Conservation (phyloP, 768 basidiomycete genomes). For the Hygrocybe coccinea region DNA sequence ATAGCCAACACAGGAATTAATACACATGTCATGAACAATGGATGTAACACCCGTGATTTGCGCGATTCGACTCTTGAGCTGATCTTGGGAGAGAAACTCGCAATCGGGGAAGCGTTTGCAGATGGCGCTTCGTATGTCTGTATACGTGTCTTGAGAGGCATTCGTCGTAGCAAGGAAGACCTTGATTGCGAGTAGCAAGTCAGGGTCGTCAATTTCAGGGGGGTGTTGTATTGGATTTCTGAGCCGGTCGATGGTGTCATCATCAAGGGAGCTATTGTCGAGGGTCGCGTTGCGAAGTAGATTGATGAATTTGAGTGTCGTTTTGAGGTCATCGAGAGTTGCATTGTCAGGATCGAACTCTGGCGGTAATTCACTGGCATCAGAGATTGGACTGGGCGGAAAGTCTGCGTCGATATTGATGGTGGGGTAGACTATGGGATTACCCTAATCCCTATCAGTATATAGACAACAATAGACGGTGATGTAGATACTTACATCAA, state of each 20-base stretch:
- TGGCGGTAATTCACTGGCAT: neutral
- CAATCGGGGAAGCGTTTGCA: neutral
- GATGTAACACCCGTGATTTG: constrained; percentile 29
- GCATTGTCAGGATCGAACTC: neutral
- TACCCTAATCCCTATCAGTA: neutral
- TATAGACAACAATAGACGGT: neutral
- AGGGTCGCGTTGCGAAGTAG: neutral
- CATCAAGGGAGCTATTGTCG: neutral
- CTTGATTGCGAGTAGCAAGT: constrained; percentile 28
- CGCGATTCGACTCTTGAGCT: constrained; percentile 11
- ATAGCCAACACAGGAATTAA: constrained; percentile 33
- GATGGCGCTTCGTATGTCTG: constrained; percentile 17
- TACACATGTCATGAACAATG: constrained; percentile 37
- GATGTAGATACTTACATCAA: neutral
- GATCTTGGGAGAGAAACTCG: constrained; percentile 13
- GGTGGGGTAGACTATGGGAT: neutral
- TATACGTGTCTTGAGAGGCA: constrained; percentile 31
- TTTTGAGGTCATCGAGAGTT: neutral
- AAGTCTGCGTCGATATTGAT: neutral
- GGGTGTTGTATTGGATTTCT: neutral
- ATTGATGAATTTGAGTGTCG: neutral
- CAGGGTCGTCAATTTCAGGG: constrained; percentile 12
- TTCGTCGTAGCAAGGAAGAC: constrained; percentile 26
- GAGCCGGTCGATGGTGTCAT: neutral
- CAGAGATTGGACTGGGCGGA: neutral